A percentile compares a stretch with the other conserved stretches of the same genome.
phyloP scores from a whole-genome alignment of 139 green algal species.

The Chlorella sp. region DNA sequence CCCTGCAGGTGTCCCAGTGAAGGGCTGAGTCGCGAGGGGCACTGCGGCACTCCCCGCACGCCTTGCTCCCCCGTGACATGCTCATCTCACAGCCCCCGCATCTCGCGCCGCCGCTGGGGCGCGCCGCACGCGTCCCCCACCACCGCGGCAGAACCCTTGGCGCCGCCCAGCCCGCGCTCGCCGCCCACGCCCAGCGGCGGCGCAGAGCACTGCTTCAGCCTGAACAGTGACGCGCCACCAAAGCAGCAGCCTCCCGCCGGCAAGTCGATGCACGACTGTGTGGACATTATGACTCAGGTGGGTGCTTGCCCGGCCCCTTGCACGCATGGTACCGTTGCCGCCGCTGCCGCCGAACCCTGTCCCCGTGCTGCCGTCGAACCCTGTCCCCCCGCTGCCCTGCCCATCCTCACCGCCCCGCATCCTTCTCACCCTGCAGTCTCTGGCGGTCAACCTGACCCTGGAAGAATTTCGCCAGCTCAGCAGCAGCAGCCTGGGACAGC shows the following conservation, averaged over 20 bases:
- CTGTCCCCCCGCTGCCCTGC: not conserved
- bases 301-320: not conserved
- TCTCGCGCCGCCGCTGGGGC: not conserved
- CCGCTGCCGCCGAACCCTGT: not conserved
- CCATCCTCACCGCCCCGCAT: not conserved
- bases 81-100: not conserved
- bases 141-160: not conserved
- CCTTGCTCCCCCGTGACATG: not conserved
- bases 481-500: not conserved
- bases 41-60: not conserved
- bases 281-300: not conserved
- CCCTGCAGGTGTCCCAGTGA: not conserved
- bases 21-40: not conserved
- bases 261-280: not conserved
- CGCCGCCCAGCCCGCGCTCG: not conserved
- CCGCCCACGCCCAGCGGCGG: not conserved
- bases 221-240: not conserved
- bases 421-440: not conserved
- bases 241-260: not conserved
- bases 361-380: not conserved
- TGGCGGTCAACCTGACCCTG: conserved; percentile 15
- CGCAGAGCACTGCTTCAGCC: not conserved
- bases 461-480: not conserved
- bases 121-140: not conserved
- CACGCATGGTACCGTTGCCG: no score